A percentile compares a stretch with the other conserved stretches of the same genome.
Evolutionary conservation across 805 yeast species (phyloP).

Genomic region (Barnettozyma californica): DNA sequence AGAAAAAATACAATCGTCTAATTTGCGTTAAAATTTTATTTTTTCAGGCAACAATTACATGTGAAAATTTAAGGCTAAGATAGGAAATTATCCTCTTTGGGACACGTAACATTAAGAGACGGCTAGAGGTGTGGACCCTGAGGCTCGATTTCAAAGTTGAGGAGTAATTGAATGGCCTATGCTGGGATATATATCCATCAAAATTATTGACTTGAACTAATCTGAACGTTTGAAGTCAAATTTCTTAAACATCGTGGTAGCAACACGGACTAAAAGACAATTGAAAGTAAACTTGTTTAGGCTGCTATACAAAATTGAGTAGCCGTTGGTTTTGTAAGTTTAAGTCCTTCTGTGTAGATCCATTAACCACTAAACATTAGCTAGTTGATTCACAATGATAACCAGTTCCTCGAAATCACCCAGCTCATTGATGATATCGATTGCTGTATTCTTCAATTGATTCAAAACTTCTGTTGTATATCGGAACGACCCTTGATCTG

Average conservation of each 20-base stretch:
- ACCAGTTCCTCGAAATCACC: slow-evolving; percentile 1
- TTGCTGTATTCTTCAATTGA: slow-evolving; percentile 9
- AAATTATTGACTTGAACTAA: too few relatives aligned
- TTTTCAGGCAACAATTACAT: not conserved
- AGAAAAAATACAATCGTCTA: not conserved
- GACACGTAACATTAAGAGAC: not conserved
- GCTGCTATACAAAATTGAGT: not conserved
- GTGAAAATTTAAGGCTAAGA: not conserved
- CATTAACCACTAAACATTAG: not conserved
- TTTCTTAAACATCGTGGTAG: not conserved
- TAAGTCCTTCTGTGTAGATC: too few relatives aligned
- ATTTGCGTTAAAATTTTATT: not conserved
- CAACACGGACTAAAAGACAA: too few relatives aligned
- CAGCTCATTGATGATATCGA: not conserved
- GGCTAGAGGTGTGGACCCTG: not conserved
- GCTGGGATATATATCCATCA: not conserved
- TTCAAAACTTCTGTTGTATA: slow-evolving; percentile 14
- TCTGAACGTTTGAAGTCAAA: too few relatives aligned
- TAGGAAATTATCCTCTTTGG: not conserved
- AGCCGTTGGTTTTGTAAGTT: not conserved
- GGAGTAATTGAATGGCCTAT: not conserved
- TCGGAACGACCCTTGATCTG: slow-evolving; percentile 22
- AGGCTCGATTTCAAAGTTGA: not conserved
- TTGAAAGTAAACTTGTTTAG: too few relatives aligned
- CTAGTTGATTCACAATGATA: slow-evolving; percentile 2